phyloP scores from a whole-genome alignment of 148 eudicot species.

The Talinum fruticosum region DNA sequence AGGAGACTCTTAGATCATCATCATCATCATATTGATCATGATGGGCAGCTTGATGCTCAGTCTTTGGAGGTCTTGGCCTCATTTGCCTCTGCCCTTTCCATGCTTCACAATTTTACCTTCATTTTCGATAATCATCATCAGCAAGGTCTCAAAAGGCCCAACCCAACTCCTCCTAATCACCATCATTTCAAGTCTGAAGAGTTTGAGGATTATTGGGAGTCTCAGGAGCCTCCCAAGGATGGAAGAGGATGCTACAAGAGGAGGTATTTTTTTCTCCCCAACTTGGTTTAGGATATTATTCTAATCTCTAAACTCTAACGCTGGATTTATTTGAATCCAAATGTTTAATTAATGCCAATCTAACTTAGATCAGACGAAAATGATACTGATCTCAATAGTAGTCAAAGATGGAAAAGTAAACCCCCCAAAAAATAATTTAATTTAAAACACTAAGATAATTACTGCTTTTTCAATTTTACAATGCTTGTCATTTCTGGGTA shows the following conservation, averaged over 20 bases:
- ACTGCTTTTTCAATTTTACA: too few species aligned
- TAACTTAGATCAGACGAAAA: too few species aligned
- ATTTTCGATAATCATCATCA: not conserved
- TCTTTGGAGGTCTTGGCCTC: slow-evolving; percentile 15
- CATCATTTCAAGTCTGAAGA: slow-evolving; percentile 2
- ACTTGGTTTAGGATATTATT: too few species aligned
- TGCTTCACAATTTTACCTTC: slow-evolving; percentile 1
- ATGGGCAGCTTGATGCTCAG: slow-evolving; percentile 16
- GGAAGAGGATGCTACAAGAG: slow-evolving; percentile 27
- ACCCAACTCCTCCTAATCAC: not conserved
- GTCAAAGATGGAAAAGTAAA: too few species aligned
- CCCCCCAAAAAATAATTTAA: too few species aligned
- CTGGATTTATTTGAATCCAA: too few species aligned
- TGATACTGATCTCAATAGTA: too few species aligned
- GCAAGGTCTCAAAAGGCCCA: not conserved
- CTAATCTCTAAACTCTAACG: too few species aligned
- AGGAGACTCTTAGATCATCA: not conserved
- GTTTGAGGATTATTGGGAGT: not conserved
- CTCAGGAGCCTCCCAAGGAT: not conserved
- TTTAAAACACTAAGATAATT: too few species aligned
- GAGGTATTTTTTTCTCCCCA: slow-evolving; percentile 10
- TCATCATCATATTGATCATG: not conserved
- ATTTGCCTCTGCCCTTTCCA: slow-evolving; percentile 10
- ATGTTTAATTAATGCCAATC: too few species aligned
- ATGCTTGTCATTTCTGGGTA: too few species aligned